Conservation (phyloP, 768 basidiomycete species). For the Macrocybe gigantea region DNA sequence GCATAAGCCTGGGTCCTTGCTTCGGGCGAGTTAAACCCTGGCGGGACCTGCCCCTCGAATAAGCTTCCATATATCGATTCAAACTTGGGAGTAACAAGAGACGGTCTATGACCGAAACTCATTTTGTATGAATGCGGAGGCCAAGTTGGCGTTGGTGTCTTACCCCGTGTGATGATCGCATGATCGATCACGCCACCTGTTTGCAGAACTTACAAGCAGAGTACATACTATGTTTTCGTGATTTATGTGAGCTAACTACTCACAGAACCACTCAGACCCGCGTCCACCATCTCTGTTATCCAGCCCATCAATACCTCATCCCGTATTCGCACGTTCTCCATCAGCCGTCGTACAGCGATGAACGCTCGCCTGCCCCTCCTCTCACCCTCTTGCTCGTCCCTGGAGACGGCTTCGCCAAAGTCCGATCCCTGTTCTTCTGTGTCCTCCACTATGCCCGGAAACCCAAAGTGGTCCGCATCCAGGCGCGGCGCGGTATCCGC, state of each 20-base stretch:
- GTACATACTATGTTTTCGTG: background rate
- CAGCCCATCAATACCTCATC: constrained; percentile 58
- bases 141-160: constrained; percentile 14
- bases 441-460: constrained; percentile 78
- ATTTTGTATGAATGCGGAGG: constrained; percentile 13
- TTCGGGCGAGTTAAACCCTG: constrained; percentile 38
- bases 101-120: constrained; percentile 10
- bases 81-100: constrained; percentile 38
- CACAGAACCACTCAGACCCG: constrained; percentile 21
- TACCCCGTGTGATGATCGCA: constrained; percentile 20
- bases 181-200: background rate
- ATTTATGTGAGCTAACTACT: background rate
- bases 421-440: constrained; percentile 59
- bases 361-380: constrained; percentile 70
- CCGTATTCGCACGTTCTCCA: constrained; percentile 61
- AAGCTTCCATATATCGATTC: constrained; percentile 41
- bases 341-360: constrained; percentile 44
- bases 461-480: constrained; percentile 85
- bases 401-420: constrained; percentile 37
- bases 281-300: constrained; percentile 57
- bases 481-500: constrained; percentile 61
- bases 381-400: constrained; percentile 65
- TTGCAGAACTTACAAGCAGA: constrained; percentile 2
- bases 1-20: constrained; percentile 45
- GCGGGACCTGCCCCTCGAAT: constrained; percentile 41